A percentile compares a stretch with the other conserved stretches of the same genome.
Evolutionary conservation across 176 grass and related monocot species (phyloP).

Genomic region (Triticum monococcum): DNA sequence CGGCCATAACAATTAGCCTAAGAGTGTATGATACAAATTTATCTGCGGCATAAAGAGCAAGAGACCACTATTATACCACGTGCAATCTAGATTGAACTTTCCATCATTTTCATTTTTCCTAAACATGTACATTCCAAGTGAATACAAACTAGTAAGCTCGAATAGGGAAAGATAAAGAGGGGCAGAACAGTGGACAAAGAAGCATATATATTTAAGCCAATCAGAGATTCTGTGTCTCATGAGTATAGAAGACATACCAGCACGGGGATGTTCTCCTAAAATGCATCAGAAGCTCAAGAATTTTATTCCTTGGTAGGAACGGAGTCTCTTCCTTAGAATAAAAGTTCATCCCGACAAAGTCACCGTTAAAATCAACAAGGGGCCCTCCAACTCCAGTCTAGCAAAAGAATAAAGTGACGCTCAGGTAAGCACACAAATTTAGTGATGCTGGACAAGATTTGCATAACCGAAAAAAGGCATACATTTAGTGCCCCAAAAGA

Average conservation of each 20-base stretch:
- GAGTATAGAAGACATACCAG: neutral
- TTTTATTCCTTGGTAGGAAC: neutral
- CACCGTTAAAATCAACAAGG: neutral
- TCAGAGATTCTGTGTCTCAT: neutral
- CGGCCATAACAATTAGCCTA: neutral
- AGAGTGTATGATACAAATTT: too few species aligned
- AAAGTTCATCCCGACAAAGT: neutral
- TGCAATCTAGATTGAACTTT: neutral
- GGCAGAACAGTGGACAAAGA: too few species aligned
- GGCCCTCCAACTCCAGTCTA: neutral
- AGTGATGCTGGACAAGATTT: neutral
- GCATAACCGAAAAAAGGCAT: neutral
- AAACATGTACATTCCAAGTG: neutral
- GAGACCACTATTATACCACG: neutral
- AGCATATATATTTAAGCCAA: neutral
- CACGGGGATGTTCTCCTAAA: neutral
- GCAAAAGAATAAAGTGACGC: neutral
- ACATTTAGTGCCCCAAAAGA: neutral
- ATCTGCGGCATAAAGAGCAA: neutral
- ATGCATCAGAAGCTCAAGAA: neutral
- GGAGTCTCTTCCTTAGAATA: neutral
- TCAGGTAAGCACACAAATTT: neutral
- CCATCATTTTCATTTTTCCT: neutral
- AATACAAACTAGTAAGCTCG: neutral
- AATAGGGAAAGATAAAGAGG: neutral